These are phyloP conservation scores for Eucalyptus erythrocorys DNA, from an alignment of 345 rosid genomes.

Conservation along the genomic window DNA sequence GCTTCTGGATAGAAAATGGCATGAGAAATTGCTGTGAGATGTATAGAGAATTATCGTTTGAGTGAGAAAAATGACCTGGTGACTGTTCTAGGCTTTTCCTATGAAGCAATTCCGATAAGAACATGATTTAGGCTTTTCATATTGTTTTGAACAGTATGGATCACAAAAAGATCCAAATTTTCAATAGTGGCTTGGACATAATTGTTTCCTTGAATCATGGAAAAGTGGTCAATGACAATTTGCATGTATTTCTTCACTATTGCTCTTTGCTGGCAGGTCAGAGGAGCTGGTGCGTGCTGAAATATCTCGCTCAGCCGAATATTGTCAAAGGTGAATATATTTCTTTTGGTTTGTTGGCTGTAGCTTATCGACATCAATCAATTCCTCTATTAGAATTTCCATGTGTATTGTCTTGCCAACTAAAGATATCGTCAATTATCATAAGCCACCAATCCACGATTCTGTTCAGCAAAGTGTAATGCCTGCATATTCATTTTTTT, in stretches of 20 bases:
- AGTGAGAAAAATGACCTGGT: neutral
- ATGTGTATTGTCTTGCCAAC: neutral
- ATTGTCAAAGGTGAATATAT: neutral
- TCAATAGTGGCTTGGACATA: neutral
- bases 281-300: neutral
- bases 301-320: neutral
- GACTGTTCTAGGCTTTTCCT: neutral
- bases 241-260: neutral
- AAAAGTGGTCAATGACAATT: neutral
- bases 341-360: neutral
- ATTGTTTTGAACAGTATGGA: neutral
- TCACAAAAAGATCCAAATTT: neutral
- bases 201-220: neutral
- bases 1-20: neutral
- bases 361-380: neutral
- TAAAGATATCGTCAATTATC: neutral
- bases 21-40: neutral
- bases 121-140: neutral
- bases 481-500: neutral
- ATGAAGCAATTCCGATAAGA: neutral
- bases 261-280: neutral
- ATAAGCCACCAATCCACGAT: neutral
- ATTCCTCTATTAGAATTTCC: neutral
- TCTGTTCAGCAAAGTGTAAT: neutral
- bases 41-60: neutral